These are phyloP conservation scores for Apiospora kogelbergensis DNA, from an alignment of 2,329 filamentous ascomycete species.

Conservation along the genomic window DNA sequence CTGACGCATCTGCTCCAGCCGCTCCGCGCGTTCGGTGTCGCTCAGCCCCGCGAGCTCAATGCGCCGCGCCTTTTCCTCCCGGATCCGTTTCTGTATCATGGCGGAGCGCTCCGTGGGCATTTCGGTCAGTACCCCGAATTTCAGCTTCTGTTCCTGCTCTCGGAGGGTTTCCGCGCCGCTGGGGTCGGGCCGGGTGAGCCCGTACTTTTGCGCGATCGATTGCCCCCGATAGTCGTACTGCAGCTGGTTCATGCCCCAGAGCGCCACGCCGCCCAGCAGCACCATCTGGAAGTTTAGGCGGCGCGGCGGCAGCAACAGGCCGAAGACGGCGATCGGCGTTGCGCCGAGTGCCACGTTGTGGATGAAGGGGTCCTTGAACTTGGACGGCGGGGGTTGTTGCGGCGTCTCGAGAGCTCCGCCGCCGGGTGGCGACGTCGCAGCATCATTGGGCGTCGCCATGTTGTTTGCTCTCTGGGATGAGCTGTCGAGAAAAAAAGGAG, in stretches of 20 bases:
- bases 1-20: slow-evolving; percentile 25
- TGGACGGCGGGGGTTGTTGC: not conserved
- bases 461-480: not conserved
- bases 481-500: not conserved
- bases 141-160: not conserved
- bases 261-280: slow-evolving; percentile 49
- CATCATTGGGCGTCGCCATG: not conserved
- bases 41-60: slow-evolving; percentile 23
- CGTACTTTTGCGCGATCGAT: slow-evolving; percentile 36
- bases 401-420: not conserved
- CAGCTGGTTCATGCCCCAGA: slow-evolving; percentile 56
- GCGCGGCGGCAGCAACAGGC: slow-evolving; percentile 52
- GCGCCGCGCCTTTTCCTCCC: slow-evolving; percentile 42
- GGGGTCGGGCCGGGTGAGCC: not conserved
- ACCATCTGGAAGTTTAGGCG: slow-evolving; percentile 50
- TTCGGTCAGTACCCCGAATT: slow-evolving; percentile 35
- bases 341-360: slow-evolving; percentile 50
- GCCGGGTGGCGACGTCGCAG: slow-evolving; percentile 5
- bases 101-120: slow-evolving; percentile 58
- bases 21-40: slow-evolving; percentile 31
- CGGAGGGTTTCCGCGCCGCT: not conserved
- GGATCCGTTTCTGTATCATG: slow-evolving; percentile 46
- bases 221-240: slow-evolving; percentile 56
- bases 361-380: slow-evolving; percentile 20
- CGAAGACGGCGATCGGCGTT: slow-evolving; percentile 47